A percentile compares a stretch with the other conserved stretches of the same genome.
These are phyloP conservation scores for Deuterostichococcus epilithicus DNA, from an alignment of 139 green algal species.

Conservation along the genomic window DNA sequence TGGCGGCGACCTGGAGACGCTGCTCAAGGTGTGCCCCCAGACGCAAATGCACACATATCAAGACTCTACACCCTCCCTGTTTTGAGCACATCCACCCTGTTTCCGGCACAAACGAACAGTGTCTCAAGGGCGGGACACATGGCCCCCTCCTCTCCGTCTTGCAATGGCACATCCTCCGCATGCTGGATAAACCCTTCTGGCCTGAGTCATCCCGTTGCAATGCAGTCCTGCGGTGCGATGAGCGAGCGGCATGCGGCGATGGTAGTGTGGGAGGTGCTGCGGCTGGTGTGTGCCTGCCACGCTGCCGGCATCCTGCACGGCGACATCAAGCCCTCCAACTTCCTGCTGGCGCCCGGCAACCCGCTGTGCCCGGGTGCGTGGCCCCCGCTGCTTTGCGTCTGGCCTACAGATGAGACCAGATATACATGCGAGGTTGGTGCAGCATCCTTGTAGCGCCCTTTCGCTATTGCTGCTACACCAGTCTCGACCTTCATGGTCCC, in stretches of 20 bases:
- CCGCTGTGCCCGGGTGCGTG: conserved; percentile 6
- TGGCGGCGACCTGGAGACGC: conserved; percentile 25
- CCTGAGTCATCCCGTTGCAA: neutral
- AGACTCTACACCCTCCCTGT: neutral
- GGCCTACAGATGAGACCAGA: too few relatives aligned
- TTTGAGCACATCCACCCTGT: neutral
- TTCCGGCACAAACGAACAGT: neutral
- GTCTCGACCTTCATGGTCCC: too few relatives aligned
- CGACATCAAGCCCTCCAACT: conserved; percentile 85
- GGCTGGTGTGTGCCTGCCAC: conserved; percentile 32
- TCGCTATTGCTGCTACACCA: too few relatives aligned
- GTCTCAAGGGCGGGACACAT: too few relatives aligned
- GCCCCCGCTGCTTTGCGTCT: too few relatives aligned
- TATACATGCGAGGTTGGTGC: too few relatives aligned
- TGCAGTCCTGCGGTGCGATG: neutral
- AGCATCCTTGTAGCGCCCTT: too few relatives aligned
- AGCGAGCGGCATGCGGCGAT: conserved; percentile 7
- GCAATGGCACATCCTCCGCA: neutral
- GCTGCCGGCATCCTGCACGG: conserved; percentile 53
- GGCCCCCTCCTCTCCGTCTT: too few relatives aligned
- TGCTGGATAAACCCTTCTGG: neutral
- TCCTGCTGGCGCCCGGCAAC: conserved; percentile 51
- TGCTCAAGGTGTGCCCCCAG: neutral
- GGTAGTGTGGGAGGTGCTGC: neutral
- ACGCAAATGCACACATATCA: neutral